phyloP scores from a whole-genome alignment of 2,329 filamentous ascomycete species.

The Colletotrichum trifolii region DNA sequence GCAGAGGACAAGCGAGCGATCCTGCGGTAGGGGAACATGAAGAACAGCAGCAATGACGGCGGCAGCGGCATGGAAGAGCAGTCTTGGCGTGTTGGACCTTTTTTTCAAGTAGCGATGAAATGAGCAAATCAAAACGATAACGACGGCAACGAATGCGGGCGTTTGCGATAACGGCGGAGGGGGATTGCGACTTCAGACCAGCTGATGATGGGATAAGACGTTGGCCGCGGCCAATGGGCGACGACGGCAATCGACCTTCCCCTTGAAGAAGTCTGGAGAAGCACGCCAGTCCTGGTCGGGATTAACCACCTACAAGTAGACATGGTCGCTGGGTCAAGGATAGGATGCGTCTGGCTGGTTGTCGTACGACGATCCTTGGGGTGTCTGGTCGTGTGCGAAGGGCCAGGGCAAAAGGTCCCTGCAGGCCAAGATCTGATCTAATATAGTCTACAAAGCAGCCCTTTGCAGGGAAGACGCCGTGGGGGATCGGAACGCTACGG shows the following conservation, averaged over 20 bases:
- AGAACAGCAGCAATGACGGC: too few relatives aligned
- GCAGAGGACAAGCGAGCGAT: too few relatives aligned
- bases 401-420: background rate
- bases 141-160: constrained; percentile 12
- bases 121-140: constrained; percentile 4
- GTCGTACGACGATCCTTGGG: background rate
- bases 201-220: background rate
- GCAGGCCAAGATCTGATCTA: constrained; percentile 9
- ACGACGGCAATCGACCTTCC: constrained; percentile 23
- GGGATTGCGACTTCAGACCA: constrained; percentile 13
- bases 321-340: too few relatives aligned
- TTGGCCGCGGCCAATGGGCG: constrained; percentile 1
- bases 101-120: constrained; percentile 2
- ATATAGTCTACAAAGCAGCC: too few relatives aligned
- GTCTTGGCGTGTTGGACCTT: constrained; percentile 21
- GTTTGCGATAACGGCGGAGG: constrained; percentile 17
- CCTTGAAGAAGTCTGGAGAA: constrained; percentile 27
- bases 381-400: background rate
- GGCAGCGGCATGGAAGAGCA: background rate
- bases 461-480: constrained; percentile 7
- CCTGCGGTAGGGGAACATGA: too few relatives aligned
- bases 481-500: background rate
- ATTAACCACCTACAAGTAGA: background rate
- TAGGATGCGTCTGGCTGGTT: background rate
- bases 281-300: constrained; percentile 1